Evolutionary conservation across 345 rosid species (phyloP).

Genomic region (Salix udensis): DNA sequence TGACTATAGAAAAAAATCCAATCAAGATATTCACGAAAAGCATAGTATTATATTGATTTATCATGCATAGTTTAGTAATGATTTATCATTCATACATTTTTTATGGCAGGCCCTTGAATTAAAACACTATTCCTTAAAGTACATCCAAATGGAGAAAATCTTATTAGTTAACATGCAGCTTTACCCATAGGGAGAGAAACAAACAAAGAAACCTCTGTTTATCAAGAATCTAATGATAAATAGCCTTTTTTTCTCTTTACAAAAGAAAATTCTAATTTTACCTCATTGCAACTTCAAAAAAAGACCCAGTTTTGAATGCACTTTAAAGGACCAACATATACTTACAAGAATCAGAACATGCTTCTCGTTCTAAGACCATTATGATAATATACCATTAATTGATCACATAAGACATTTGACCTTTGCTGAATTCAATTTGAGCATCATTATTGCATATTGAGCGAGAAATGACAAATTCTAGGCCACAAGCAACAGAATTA

Average conservation of each 20-base stretch:
- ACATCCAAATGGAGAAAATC: background rate
- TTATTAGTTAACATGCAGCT: background rate
- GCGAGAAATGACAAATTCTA: no score
- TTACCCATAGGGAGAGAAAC: background rate
- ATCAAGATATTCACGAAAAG: background rate
- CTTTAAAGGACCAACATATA: background rate
- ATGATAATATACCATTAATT: background rate
- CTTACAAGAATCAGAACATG: background rate
- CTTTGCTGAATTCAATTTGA: no score
- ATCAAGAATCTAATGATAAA: background rate
- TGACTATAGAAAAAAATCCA: no score
- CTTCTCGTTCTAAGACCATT: background rate
- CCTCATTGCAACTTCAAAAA: background rate
- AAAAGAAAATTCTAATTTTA: background rate
- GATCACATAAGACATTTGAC: no score
- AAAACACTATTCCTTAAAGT: background rate
- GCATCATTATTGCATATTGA: no score
- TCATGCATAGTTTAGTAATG: background rate
- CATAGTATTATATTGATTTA: background rate
- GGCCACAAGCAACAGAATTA: no score
- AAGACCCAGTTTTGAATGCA: background rate
- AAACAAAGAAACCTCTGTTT: background rate
- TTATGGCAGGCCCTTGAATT: background rate
- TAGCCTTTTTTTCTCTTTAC: background rate
- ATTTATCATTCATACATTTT: background rate